Evolutionary conservation across 2,329 filamentous ascomycete genomes (phyloP), one percentile per base, ranked within the genome.

Genomic region (Furcasterigmium sp.): DNA sequence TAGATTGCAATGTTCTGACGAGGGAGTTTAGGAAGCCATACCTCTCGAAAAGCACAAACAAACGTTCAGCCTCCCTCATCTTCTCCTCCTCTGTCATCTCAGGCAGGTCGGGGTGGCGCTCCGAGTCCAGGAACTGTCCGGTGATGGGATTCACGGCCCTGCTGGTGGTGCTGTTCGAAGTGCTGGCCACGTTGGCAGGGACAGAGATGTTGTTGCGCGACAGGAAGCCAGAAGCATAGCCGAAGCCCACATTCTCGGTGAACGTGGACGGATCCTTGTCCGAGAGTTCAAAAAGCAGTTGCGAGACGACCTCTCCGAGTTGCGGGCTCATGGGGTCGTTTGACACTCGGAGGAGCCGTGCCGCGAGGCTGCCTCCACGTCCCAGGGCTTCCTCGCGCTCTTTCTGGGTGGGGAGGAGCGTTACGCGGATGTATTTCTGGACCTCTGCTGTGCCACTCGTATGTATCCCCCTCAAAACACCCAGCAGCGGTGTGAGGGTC

Each of bases 31-130:
- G n/a, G 23, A 26, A 26, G 7, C 11, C 23, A 26, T 67, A 85
- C 84, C 87, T 77, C 64, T 96, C 90, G 64, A 96, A 96, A 3
- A 96, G 68, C 11, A 95, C 89, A 66, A 94, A 96, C 1, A 96
- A 64, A 44, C 82, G 78, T 63, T 96, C 91, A 0, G 91, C 91
- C 59, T 98, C 93, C 45, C 87, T 75, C 62, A 95, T 87, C 62
- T 91, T 96, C 67, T 97, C 91, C 51, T 91, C 90, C 37, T 87
- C 72, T 0, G 86, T 93, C 91, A 97, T 95, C 39, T 86, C 80
- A 2, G 81, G 80, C 10, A 70, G 62, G 4, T 80, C 67, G 7
- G 78, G 69, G 7, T 69, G 64, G 42, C 72, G 75, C 62, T 91
- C 86, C 29, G 71, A 73, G 51, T 89, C 84, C 40, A 88, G 57